Base-by-base conservation (phyloP, 768 basidiomycete species). In the Collybiopsis confluens region DNA sequence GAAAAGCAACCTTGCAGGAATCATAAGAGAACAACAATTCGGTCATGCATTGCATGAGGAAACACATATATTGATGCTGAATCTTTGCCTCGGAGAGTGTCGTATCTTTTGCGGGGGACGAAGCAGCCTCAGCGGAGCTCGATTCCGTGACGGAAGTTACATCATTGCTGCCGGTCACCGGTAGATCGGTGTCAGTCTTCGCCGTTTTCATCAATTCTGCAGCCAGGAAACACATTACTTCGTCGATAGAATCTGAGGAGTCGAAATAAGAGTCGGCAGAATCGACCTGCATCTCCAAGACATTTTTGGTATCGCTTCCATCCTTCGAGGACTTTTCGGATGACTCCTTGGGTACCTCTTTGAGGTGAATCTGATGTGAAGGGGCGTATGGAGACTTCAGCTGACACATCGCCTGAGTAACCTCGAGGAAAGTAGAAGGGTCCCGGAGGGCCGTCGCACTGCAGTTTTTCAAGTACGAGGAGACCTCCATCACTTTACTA, bases 21-120 rank as follows among this genome's bases (percentile, higher is more conserved):
- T 93, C 88, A 62, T 98, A 99, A 11, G 93, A 98, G 56, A 96
- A 92, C 11, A 97, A 70, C 9, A 98, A 73, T 70, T 99, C 97
- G 2, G 93, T 91, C 43, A 98, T 74, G 59, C 85, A 88, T 65
- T 94, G 90, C 88, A 95, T 92, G 58, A 92, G 70, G 77, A 95
- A 92, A 62, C 86, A 89, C 15, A 80, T 74, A 61, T 89, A 90
- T 53, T 78, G 68, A 70, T 74, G 69, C 27, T 69, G 72, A 57
- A 76, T 74, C 42, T 70, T 67, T 23, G 64, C 44, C 54, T 65
- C 55, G 42, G 59, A 45, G 33, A 53, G 54, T 50, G 47, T 59
- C 30, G 54, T 36, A 36, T 46, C 41, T n/a, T 59, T 55, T 21
- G 58, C 52, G 24, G 62, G 56, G 7, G 56, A 41, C 18, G 37